Percentiles rank a stretch among this genome's conserved stretches.
Evolutionary conservation across 1,284 basidiomycete genomes (phyloP).

Genomic region (Xanthoconium separans): DNA sequence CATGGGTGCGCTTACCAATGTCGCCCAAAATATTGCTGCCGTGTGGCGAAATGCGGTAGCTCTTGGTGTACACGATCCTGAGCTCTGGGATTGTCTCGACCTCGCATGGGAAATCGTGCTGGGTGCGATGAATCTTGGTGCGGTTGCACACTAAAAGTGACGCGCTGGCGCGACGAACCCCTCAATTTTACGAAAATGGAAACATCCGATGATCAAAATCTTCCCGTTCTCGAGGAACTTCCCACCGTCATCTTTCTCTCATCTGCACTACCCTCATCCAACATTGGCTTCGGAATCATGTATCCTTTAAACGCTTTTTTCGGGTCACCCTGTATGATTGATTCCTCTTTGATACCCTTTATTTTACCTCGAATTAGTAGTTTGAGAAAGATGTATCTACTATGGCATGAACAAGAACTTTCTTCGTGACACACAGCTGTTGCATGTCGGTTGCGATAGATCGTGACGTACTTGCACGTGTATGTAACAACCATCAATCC

Average conservation of each 20-base stretch:
- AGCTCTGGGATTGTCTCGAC: conserved; percentile 68
- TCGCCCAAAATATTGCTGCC: conserved; percentile 65
- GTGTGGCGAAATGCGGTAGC: conserved; percentile 72
- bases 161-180: conserved; percentile 19
- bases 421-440: background rate
- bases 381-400: conserved; percentile 30
- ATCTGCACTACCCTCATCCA: conserved; percentile 22
- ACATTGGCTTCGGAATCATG: conserved; percentile 26
- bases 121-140: conserved; percentile 63
- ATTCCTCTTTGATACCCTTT: conserved; percentile 28
- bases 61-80: conserved; percentile 63
- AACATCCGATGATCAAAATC: conserved; percentile 15
- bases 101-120: conserved; percentile 71
- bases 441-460: background rate
- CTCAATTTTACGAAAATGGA: conserved; percentile 22
- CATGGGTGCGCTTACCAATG: conserved; percentile 49
- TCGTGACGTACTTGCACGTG: background rate
- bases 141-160: conserved; percentile 31
- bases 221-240: conserved; percentile 13
- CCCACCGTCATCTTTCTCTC: conserved; percentile 26
- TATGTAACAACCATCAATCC: background rate
- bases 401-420: conserved; percentile 15
- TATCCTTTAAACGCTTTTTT: conserved; percentile 24
- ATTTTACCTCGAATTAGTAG: conserved; percentile 31
- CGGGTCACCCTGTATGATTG: conserved; percentile 23